phyloP scores from a whole-genome alignment of 2,329 filamentous ascomycete genomes.

The Penicillium freii region DNA sequence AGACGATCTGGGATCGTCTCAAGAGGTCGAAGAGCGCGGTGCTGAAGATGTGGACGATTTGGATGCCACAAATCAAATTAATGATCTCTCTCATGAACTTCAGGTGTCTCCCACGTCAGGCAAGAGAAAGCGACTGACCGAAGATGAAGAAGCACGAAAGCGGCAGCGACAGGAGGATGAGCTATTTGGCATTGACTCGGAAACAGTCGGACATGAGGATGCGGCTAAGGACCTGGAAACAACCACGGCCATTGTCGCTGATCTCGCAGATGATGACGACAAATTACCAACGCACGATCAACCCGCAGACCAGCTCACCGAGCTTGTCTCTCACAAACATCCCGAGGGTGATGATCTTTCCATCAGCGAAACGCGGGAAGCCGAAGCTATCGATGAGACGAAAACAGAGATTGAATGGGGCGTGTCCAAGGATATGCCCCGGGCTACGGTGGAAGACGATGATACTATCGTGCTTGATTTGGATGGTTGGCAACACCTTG shows the following conservation, averaged over 20 bases:
- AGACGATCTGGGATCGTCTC: conserved; percentile 24
- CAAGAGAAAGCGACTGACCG: conserved; percentile 73
- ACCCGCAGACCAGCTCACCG: not conserved
- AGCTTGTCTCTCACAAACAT: conserved; percentile 3
- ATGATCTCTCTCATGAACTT: conserved; percentile 29
- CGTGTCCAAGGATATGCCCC: conserved; percentile 58
- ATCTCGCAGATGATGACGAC: conserved; percentile 1
- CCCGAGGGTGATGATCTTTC: conserved; percentile 8
- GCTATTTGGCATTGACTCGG: conserved; percentile 64
- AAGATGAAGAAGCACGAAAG: conserved; percentile 69
- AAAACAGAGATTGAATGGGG: conserved; percentile 58
- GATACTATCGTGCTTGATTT: conserved; percentile 63
- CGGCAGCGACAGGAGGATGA: conserved; percentile 82
- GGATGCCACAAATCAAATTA: not conserved
- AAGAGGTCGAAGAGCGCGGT: conserved; percentile 2
- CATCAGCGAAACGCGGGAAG: conserved; percentile 30
- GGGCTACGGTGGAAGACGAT: conserved; percentile 66
- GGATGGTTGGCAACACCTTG: conserved; percentile 65
- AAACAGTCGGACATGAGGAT: conserved; percentile 53
- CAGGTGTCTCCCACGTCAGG: conserved; percentile 56
- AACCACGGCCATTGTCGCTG: not conserved
- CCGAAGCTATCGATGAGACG: conserved; percentile 31
- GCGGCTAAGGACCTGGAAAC: conserved; percentile 40
- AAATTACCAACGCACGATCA: conserved; percentile 8
- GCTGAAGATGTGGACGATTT: conserved; percentile 17